These are phyloP conservation scores for Bothriochloa decipiens DNA, from an alignment of 176 grass and related monocot species.

Conservation along the genomic window DNA sequence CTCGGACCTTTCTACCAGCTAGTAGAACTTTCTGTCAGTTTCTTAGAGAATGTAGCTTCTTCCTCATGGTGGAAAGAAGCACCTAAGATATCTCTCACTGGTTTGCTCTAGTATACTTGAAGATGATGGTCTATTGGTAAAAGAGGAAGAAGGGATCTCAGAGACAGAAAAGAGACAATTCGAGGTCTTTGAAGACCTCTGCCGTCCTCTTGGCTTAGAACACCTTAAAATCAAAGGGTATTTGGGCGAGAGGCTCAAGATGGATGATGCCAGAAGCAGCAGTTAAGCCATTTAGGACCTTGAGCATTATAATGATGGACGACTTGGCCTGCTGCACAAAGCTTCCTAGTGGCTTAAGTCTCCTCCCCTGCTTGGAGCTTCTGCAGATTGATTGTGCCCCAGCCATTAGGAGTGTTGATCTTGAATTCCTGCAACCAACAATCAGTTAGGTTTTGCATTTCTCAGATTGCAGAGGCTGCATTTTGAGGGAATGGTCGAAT, in stretches of 20 bases:
- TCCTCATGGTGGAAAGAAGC: not conserved
- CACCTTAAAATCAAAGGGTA: not conserved
- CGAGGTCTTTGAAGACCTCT: constrained; percentile 7
- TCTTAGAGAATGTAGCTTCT: constrained; percentile 10
- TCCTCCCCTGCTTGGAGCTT: too few relatives aligned
- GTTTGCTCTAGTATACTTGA: not conserved
- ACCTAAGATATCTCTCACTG: not conserved
- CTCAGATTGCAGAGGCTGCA: too few relatives aligned
- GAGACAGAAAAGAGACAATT: not conserved
- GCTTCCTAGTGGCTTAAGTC: too few relatives aligned
- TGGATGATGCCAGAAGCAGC: not conserved
- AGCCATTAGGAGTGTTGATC: too few relatives aligned
- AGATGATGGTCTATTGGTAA: not conserved
- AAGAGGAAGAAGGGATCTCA: not conserved
- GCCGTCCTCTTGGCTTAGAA: constrained; percentile 7
- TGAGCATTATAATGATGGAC: not conserved
- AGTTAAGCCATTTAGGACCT: too few relatives aligned
- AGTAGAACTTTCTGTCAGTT: too few relatives aligned
- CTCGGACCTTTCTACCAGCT: not conserved
- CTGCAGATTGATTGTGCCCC: too few relatives aligned
- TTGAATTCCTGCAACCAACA: too few relatives aligned
- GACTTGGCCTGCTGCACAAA: too few relatives aligned
- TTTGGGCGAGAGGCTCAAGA: constrained; percentile 1
- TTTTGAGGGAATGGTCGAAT: too few relatives aligned
- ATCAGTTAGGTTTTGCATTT: too few relatives aligned